Evolutionary conservation across 305 asterid species (phyloP), one percentile per base, ranked within the genome.

Genomic region (Fraxinus albicans): DNA sequence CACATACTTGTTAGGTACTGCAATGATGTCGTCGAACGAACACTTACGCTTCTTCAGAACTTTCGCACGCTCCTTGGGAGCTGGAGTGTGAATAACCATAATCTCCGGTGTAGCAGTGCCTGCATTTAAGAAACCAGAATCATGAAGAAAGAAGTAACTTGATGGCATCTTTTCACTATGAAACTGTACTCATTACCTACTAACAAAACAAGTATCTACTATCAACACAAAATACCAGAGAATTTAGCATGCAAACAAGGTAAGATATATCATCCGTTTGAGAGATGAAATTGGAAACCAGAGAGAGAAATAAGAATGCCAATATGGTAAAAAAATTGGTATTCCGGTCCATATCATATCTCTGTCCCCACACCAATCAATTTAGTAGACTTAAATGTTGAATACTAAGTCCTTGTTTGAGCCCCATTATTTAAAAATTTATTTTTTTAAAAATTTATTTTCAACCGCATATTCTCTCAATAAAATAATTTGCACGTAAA

Each of bases 31-130:
- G 85, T 93, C 99, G 70, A 84, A 42, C 81, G 87, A 25, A 80
- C 89, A 79, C 86, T 88, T 94, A 69, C 91, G 89, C 90, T 92
- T 94, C 91, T 86, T 91, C 77, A 75, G 82, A 86, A 86, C 84
- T 72, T 84, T 90, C 3, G 83, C 79, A 50, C 81, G 84, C 87
- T 96, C 97, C 84, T 82, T 91, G 78, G 86, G 74, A 72, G 94
- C 95, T 25, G 98, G 97, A 76, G 98, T 94, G 73, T 53, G 91
- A 80, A 95, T 84, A 83, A 86, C 77, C 40, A 84, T 85, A 33
- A 88, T 86, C 73, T 86, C 93, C 29, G 87, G 79, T 27, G 88
- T 80, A 78, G 82, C 84, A 58, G 76, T 77, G 72, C 81, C 91
- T 84, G 86, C 82, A 76, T 84, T 80, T 77, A 29, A 50, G 80